phyloP scores from a whole-genome alignment of 1,284 basidiomycete species.

The Pyrrhoderma noxium region DNA sequence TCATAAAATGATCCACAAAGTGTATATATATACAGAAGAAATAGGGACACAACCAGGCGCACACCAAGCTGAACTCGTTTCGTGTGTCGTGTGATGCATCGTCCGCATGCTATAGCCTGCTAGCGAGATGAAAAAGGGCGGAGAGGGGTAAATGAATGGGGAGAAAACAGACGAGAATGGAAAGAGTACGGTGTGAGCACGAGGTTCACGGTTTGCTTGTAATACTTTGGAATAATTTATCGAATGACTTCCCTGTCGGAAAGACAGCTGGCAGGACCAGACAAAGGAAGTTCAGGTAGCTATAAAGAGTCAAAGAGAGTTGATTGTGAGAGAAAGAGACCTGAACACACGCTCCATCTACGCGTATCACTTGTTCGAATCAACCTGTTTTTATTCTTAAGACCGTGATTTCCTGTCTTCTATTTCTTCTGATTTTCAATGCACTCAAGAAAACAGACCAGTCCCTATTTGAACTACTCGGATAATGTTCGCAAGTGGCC shows the following conservation, averaged over 20 bases:
- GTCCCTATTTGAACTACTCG: neutral
- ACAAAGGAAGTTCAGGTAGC: neutral
- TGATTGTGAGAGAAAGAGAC: neutral
- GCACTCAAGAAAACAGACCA: neutral
- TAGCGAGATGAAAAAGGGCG: neutral
- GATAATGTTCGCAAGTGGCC: neutral
- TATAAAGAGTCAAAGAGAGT: neutral
- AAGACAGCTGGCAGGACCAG: neutral
- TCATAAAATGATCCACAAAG: too few species aligned
- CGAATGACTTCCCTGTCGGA: neutral
- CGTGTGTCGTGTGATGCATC: too few species aligned
- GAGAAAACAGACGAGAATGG: conserved; percentile 1
- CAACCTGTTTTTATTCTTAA: neutral
- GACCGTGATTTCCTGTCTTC: neutral
- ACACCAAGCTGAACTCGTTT: too few species aligned
- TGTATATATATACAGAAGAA: too few species aligned
- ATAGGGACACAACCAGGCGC: too few species aligned
- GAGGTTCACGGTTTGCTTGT: neutral
- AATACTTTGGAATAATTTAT: neutral
- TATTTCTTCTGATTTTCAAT: neutral
- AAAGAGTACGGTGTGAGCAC: neutral
- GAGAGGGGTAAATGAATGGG: neutral
- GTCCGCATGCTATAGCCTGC: neutral
- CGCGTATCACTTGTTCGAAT: neutral
- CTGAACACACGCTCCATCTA: neutral